Evolutionary conservation across 306 rosid species (phyloP), one percentile per base, ranked within the genome.

Genomic region (Cicer arietinum): DNA sequence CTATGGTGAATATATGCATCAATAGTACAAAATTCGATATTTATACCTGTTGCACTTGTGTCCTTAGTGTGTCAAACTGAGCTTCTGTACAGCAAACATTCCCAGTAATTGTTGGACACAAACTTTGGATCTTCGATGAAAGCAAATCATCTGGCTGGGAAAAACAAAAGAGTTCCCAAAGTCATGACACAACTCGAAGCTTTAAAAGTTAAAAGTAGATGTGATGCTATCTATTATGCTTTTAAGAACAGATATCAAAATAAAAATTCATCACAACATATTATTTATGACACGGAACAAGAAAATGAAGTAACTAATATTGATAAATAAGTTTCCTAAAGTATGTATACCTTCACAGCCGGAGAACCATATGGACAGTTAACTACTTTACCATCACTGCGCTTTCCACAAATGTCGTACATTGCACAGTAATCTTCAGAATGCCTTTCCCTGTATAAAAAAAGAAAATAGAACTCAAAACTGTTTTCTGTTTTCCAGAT

Each of bases 61-160:
- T 10, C 72, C 82, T 84, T 86, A 94, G 84, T 56, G 97, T 90
- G 70, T 94, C 91, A 79, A 94, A 94, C 82, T 92, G 98, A 61
- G 83, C 60, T 90, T 86, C 97, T 78, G 98, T 89, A 77, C 98
- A 94, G 67, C 97, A 94, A 80, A 94, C 85, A 59, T 94, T 89
- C 76, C 97, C 97, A 12, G 93, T 89, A 74, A 94, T 89, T 60
- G 99, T 90, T 50, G 99, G 99, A 84, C 99, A 94, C 67, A 94
- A 77, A 83, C 97, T 92, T 81, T 94, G 98, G 74, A 94, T 86
- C 87, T 92, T 92, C n/a, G 97, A 88, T 58, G 98, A 91, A 69
- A 94, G 89, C 80, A 92, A 87, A 76, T 92, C 92, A 85, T 81
- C 90, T 76, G 98, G 97, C 98, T 94, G 97, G 71, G 85, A 84